phyloP scores from a whole-genome alignment of 2,329 filamentous ascomycete species.

The Sclerotinia minor region DNA sequence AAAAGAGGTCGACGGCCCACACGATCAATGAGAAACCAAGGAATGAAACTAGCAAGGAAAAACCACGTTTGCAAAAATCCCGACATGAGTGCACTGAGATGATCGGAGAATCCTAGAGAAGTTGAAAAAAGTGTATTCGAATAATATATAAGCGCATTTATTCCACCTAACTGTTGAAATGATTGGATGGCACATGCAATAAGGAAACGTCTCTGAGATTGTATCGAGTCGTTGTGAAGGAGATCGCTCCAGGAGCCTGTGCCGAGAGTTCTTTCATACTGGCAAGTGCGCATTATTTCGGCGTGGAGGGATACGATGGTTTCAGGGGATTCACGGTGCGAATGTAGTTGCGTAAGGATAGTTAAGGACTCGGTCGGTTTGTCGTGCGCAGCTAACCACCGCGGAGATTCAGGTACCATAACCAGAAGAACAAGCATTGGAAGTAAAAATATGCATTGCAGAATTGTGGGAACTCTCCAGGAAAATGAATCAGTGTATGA shows the following conservation, averaged over 20 bases:
- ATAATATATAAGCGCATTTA: slow-evolving; percentile 48
- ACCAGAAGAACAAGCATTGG: slow-evolving; percentile 53
- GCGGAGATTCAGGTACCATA: slow-evolving; percentile 52
- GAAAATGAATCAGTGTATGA: slow-evolving; percentile 49
- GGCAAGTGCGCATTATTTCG: slow-evolving; percentile 41
- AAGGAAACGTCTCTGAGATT: slow-evolving; percentile 52
- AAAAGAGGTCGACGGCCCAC: slow-evolving; percentile 69
- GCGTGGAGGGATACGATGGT: slow-evolving; percentile 38
- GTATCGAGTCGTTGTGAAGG: slow-evolving; percentile 37
- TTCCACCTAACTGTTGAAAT: slow-evolving; percentile 52
- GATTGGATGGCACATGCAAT: slow-evolving; percentile 51
- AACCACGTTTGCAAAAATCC: slow-evolving; percentile 53
- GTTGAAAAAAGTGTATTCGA: slow-evolving; percentile 50
- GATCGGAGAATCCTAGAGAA: slow-evolving; percentile 46
- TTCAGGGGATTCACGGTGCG: slow-evolving; percentile 29
- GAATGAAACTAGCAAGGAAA: slow-evolving; percentile 46
- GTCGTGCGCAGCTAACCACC: slow-evolving; percentile 48
- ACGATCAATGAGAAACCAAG: slow-evolving; percentile 50
- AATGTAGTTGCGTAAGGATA: slow-evolving; percentile 54
- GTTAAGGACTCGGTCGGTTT: slow-evolving; percentile 46
- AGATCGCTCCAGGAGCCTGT: slow-evolving; percentile 39
- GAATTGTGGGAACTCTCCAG: slow-evolving; percentile 62
- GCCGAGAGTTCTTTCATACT: slow-evolving; percentile 42
- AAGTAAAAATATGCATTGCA: slow-evolving; percentile 40
- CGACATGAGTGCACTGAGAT: slow-evolving; percentile 53